phyloP scores from a whole-genome alignment of 2,329 filamentous ascomycete species.

The Bipolaris gigantea region DNA sequence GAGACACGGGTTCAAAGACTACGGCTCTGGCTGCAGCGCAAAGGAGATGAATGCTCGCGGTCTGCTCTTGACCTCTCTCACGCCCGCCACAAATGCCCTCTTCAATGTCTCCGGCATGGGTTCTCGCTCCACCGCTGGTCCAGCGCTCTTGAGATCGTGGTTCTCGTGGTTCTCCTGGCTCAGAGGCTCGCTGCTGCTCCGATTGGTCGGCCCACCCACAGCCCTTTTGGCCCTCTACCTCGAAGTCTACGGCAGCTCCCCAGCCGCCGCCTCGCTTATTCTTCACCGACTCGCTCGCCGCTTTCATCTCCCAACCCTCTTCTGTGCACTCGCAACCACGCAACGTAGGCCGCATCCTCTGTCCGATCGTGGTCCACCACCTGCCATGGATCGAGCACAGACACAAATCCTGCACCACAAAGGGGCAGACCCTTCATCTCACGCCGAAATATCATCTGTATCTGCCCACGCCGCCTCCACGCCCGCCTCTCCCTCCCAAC shows the following conservation, averaged over 20 bases:
- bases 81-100: conserved; percentile 32
- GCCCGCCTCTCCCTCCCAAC: conserved; percentile 17
- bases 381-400: conserved; percentile 38
- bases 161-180: conserved; percentile 34
- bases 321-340: conserved; percentile 26
- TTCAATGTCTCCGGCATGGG: conserved; percentile 36
- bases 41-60: conserved; percentile 6
- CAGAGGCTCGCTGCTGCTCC: conserved; percentile 26
- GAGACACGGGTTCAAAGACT: conserved; percentile 21
- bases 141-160: conserved; percentile 35
- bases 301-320: conserved; percentile 28
- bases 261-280: conserved; percentile 36
- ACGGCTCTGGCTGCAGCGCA: conserved; percentile 15
- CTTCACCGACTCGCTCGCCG: conserved; percentile 41
- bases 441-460: conserved; percentile 14
- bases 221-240: conserved; percentile 37
- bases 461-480: conserved; percentile 15
- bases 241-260: conserved; percentile 35
- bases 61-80: conserved; percentile 1
- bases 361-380: conserved; percentile 23
- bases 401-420: conserved; percentile 34
- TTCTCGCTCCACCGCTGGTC: conserved; percentile 30
- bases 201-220: conserved; percentile 32
- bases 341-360: conserved; percentile 27
- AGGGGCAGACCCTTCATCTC: conserved; percentile 22